Conservation (phyloP, 306 rosid genomes). For the Dryas alaskensis region DNA sequence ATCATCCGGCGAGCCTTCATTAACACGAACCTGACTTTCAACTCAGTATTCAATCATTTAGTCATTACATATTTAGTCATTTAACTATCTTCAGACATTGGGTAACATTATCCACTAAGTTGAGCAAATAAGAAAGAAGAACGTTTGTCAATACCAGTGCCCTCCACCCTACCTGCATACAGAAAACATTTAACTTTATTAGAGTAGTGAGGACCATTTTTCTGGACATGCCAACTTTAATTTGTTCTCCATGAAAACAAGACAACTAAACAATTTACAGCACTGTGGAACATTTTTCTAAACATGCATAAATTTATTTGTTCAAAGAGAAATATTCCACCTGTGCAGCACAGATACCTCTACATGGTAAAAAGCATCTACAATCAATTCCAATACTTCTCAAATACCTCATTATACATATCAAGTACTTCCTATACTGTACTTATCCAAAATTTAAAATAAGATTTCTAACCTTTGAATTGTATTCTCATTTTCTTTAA, state of each 20-base stretch:
- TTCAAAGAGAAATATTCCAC: not conserved
- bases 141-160: not conserved
- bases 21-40: not conserved
- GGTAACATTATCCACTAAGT: not conserved
- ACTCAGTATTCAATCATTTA: not conserved
- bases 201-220: not conserved
- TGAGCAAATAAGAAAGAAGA: not conserved
- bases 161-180: constrained; percentile 13
- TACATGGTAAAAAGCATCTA: no score
- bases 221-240: not conserved
- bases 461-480: not conserved
- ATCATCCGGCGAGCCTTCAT: not conserved
- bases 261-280: not conserved
- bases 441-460: not conserved
- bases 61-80: not conserved
- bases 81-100: not conserved
- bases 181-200: not conserved
- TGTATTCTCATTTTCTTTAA: not conserved
- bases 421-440: not conserved
- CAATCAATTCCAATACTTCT: not conserved
- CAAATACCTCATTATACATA: not conserved
- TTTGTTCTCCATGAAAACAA: not conserved
- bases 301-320: not conserved
- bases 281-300: not conserved
- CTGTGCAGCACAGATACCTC: not conserved